These are phyloP conservation scores for Crithidia fasciculata DNA, from an alignment of 208 protist species.

Conservation along the genomic window DNA sequence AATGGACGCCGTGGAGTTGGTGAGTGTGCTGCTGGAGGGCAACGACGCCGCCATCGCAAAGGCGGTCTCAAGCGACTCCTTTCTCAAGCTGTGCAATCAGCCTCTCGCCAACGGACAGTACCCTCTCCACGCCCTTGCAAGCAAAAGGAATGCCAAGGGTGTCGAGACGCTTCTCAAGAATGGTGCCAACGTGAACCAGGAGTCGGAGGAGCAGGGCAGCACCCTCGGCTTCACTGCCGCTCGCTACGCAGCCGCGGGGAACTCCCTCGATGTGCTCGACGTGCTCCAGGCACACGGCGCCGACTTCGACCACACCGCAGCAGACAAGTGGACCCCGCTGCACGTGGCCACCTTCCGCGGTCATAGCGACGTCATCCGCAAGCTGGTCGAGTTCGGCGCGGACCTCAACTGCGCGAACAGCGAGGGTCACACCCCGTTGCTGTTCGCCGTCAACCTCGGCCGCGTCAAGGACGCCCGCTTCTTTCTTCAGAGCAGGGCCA, in stretches of 20 bases:
- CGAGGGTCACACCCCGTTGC: slow-evolving; percentile 49
- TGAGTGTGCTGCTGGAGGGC: slow-evolving; percentile 20
- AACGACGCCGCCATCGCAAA: slow-evolving; percentile 14
- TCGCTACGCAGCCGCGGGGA: slow-evolving; percentile 52
- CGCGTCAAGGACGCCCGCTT: slow-evolving; percentile 48
- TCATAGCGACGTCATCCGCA: slow-evolving; percentile 30
- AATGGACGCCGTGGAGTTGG: slow-evolving; percentile 16
- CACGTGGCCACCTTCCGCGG: slow-evolving; percentile 69
- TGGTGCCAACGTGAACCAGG: slow-evolving; percentile 46
- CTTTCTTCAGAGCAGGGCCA: slow-evolving; percentile 46
- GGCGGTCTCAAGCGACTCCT: slow-evolving; percentile 8
- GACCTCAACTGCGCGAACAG: slow-evolving; percentile 52
- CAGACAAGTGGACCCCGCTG: slow-evolving; percentile 63
- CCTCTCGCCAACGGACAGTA: slow-evolving; percentile 48
- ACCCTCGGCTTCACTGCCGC: slow-evolving; percentile 60
- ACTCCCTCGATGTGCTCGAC: slow-evolving; percentile 38
- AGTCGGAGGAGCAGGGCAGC: slow-evolving; percentile 41
- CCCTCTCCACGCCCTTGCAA: slow-evolving; percentile 54
- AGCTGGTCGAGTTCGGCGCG: slow-evolving; percentile 52
- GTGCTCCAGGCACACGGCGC: slow-evolving; percentile 43
- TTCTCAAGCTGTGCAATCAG: slow-evolving; percentile 24
- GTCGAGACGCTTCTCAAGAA: slow-evolving; percentile 46
- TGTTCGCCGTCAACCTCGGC: slow-evolving; percentile 61
- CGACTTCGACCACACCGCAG: slow-evolving; percentile 38
- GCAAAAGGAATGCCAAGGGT: slow-evolving; percentile 16